Base-by-base conservation (phyloP, 2,329 filamentous ascomycete genomes). In the Paraphaeosphaeria sporulosa region DNA sequence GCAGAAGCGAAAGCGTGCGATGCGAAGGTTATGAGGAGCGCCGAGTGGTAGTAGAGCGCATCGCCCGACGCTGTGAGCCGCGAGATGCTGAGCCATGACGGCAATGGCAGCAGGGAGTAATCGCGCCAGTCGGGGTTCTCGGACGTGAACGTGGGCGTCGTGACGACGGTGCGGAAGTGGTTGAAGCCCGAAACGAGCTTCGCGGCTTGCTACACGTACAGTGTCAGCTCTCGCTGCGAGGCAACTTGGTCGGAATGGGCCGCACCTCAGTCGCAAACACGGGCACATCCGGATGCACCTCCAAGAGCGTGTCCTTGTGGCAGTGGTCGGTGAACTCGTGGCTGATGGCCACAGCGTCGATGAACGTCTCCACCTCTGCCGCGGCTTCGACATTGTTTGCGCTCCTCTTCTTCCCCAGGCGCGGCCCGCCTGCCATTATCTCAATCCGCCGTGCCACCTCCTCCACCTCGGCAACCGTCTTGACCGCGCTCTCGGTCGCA, bases 311-410 rank as follows among this genome's bases (percentile, higher is more conserved):
- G 2, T 84, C 81, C 61, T 84, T 80, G 68, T 90, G 87, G 73
- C 87, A 90, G 70, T 90, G 89, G 68, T 90, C 88, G 1, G 88
- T 90, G 65, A 90, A 90, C 71, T 90, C 88, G 69, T 90, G 88
- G 17, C 82, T 86, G 34, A 90, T 80, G 30, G 82, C 80, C 2
- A 90, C 86, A 2, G 78, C 84, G 70, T 90, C 88, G 32, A 90
- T 83, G 47, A 81, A 79, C 40, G 68, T 71, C 57, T 70, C 65
- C n/a, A 61, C 57, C 0, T 73, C 69, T 0, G 58, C 64, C 1
- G 38, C 59, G 4, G 53, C 60, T 4, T 68, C 57, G 40, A 61
- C 58, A n/a, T 59, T 64, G 12, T 44, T 57, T 30, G 51, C 61
- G 53, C 51, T 64, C 49, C 65, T 57, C 51, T 57, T 64, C 57